These are phyloP conservation scores for Yamadazyma dendronema DNA, from an alignment of 1,139 yeast species.

Conservation along the genomic window DNA sequence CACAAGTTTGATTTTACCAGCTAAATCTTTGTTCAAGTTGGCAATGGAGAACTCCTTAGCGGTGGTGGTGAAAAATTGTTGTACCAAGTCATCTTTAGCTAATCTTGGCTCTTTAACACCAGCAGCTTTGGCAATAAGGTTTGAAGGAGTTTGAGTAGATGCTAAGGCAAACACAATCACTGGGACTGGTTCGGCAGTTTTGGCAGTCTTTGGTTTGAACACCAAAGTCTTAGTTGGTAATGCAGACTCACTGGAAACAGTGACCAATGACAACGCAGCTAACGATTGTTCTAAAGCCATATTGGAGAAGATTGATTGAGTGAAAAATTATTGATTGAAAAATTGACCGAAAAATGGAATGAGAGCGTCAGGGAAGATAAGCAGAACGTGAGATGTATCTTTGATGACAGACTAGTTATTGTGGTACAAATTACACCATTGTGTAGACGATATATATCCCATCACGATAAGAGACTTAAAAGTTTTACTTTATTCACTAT, in stretches of 20 bases:
- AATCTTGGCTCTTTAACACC: constrained; percentile 82
- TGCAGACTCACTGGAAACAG: constrained; percentile 41
- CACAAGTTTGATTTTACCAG: constrained; percentile 64
- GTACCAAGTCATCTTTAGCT: constrained; percentile 78
- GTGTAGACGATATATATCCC: too few relatives aligned
- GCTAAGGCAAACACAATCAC: constrained; percentile 76
- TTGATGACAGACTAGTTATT: too few relatives aligned
- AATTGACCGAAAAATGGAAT: not conserved
- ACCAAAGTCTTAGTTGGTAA: constrained; percentile 69
- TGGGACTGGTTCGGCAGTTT: constrained; percentile 79
- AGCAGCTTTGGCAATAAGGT: constrained; percentile 63
- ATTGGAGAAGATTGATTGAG: not conserved
- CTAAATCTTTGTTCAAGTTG: constrained; percentile 50
- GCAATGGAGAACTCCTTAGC: constrained; percentile 71
- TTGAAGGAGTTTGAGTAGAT: constrained; percentile 67
- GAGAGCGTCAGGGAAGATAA: not conserved
- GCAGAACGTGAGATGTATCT: not conserved
- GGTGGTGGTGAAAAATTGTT: constrained; percentile 59
- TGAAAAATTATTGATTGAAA: constrained; percentile 1
- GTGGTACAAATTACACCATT: too few relatives aligned
- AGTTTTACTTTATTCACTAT: too few relatives aligned
- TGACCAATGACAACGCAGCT: constrained; percentile 54
- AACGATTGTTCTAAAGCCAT: constrained; percentile 64
- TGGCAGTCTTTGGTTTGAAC: constrained; percentile 90
- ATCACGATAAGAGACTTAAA: too few relatives aligned